phyloP scores from a whole-genome alignment of 495 filamentous ascomycete species.

The Trypethelium eluteriae region DNA sequence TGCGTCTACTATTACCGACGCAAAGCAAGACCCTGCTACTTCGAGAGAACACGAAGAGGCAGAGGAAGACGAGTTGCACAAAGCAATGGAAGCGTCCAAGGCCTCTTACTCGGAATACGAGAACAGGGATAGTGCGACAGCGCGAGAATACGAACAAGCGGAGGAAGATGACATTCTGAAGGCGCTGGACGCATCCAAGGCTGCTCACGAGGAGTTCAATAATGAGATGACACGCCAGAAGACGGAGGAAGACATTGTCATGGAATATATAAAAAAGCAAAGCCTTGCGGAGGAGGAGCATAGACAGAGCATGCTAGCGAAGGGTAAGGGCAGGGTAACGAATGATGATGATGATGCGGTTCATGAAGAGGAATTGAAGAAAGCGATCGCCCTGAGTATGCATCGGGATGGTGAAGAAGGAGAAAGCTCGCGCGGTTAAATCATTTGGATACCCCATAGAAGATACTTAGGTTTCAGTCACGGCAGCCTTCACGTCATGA shows the following conservation, averaged over 20 bases:
- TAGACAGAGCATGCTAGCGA: slow-evolving; percentile 26
- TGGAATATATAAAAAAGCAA: slow-evolving; percentile 73
- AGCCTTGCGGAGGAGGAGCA: slow-evolving; percentile 60
- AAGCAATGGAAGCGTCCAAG: slow-evolving; percentile 42
- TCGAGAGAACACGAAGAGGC: slow-evolving; percentile 13
- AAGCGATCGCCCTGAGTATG: slow-evolving; percentile 19
- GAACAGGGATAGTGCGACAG: background rate
- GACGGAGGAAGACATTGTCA: slow-evolving; percentile 63
- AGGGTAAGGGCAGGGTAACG: slow-evolving; percentile 11
- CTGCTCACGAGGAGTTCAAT: slow-evolving; percentile 4
- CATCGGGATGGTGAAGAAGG: slow-evolving; percentile 6
- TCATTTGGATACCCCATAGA: background rate
- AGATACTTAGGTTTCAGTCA: no score
- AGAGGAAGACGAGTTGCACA: slow-evolving; percentile 44
- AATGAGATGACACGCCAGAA: slow-evolving; percentile 37
- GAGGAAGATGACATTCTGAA: slow-evolving; percentile 29
- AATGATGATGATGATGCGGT: slow-evolving; percentile 6
- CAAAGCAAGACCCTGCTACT: slow-evolving; percentile 14
- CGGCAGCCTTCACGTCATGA: no score
- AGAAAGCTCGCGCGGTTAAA: background rate
- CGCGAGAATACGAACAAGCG: slow-evolving; percentile 17
- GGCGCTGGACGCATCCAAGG: slow-evolving; percentile 9
- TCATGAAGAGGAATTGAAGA: slow-evolving; percentile 19
- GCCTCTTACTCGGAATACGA: background rate
- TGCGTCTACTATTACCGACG: background rate